Conservation (phyloP, 208 protist genomes). For the Trypanosoma avium region DNA sequence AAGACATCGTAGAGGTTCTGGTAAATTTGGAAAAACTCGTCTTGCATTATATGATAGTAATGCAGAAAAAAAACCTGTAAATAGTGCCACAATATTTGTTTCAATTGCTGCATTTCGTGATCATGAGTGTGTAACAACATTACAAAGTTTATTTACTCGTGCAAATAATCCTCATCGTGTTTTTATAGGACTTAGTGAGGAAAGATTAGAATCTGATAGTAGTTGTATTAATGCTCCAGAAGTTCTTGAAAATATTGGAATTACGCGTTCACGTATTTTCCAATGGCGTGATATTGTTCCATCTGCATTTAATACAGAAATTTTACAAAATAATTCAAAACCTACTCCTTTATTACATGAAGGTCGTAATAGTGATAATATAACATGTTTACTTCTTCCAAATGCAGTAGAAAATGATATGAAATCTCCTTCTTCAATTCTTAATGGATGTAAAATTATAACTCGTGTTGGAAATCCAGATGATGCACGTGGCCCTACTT, state of each 20-base stretch:
- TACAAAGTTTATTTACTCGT: constrained; percentile 62
- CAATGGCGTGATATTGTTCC: constrained; percentile 29
- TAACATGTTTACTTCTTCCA: constrained; percentile 18
- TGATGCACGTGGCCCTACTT: constrained; percentile 75
- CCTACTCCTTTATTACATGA: constrained; percentile 24
- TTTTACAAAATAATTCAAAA: neutral
- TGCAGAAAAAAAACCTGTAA: constrained; percentile 11
- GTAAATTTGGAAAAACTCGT: neutral
- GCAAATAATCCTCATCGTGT: constrained; percentile 57
- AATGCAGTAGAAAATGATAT: neutral
- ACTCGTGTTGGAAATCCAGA: constrained; percentile 37
- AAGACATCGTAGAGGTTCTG: neutral
- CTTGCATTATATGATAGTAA: constrained; percentile 1
- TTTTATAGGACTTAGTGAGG: constrained; percentile 87
- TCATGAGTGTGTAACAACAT: constrained; percentile 79
- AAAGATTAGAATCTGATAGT: constrained; percentile 30
- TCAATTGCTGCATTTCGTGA: constrained; percentile 89
- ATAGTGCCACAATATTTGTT: constrained; percentile 83
- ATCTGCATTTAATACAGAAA: neutral
- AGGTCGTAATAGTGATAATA: constrained; percentile 22
- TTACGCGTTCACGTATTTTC: constrained; percentile 2
- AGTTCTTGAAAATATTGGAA: neutral
- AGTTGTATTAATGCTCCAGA: constrained; percentile 28
- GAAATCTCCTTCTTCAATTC: neutral
- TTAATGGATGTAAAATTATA: constrained; percentile 57